These are phyloP conservation scores for Penicilliopsis zonata DNA, from an alignment of 495 filamentous ascomycete genomes.

Conservation along the genomic window DNA sequence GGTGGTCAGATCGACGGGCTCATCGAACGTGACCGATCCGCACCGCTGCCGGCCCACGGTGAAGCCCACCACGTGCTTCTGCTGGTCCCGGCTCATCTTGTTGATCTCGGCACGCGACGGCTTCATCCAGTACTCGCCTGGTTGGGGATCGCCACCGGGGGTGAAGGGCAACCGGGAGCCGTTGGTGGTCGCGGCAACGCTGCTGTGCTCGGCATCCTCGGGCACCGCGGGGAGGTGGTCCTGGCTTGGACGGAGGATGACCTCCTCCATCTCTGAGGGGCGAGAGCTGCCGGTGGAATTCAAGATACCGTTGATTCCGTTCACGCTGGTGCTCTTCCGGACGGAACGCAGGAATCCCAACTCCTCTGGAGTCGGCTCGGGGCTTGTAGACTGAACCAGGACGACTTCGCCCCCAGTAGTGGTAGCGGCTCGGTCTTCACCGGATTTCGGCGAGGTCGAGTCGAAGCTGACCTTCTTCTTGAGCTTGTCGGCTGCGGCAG, in stretches of 20 bases:
- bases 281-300: conserved; percentile 3
- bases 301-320: conserved; percentile 38
- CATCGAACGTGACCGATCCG: conserved; percentile 69
- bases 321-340: conserved; percentile 27
- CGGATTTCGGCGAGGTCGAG: conserved; percentile 28
- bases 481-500: no score
- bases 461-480: conserved; percentile 91
- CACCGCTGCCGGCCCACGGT: conserved; percentile 70
- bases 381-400: conserved; percentile 31
- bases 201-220: conserved; percentile 43
- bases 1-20: conserved; percentile 65
- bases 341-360: conserved; percentile 52
- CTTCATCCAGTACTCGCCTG: conserved; percentile 76
- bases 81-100: conserved; percentile 61
- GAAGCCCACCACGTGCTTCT: conserved; percentile 57
- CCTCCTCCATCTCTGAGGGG: conserved; percentile 59
- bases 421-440: no score
- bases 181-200: conserved; percentile 17
- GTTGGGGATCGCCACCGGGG: conserved; percentile 39
- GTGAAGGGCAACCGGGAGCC: conserved; percentile 17
- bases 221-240: conserved; percentile 71
- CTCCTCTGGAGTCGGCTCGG: conserved; percentile 51
- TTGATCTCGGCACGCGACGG: conserved; percentile 59
- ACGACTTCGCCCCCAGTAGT: conserved; percentile 32
- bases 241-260: no score